Percentiles rank a stretch among this genome's conserved stretches.
These are phyloP conservation scores for Pseudogymnoascus sp. DNA, from an alignment of 2,329 filamentous ascomycete genomes.

Conservation along the genomic window DNA sequence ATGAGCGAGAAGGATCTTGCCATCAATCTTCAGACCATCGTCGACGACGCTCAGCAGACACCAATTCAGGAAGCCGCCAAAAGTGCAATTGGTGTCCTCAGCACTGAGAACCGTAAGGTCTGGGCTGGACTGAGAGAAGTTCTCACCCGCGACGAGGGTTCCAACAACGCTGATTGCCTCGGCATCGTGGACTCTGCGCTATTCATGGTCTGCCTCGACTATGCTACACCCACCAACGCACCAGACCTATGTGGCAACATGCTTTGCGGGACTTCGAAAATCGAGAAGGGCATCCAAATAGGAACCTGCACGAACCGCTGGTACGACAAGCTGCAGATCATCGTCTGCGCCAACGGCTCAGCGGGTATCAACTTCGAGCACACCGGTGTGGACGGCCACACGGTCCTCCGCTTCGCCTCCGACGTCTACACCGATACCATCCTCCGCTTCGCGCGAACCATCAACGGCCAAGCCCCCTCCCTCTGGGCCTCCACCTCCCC, in stretches of 20 bases:
- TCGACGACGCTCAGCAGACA: slow-evolving; percentile 81
- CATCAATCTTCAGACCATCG: slow-evolving; percentile 83
- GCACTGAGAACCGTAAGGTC: slow-evolving; percentile 90
- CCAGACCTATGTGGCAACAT: slow-evolving; percentile 94
- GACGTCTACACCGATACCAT: slow-evolving; percentile 98
- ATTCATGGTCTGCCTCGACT: slow-evolving; percentile 87
- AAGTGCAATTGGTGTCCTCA: slow-evolving; percentile 83
- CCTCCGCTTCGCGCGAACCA: slow-evolving; percentile 84
- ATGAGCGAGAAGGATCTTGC: slow-evolving; percentile 94
- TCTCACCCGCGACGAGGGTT: slow-evolving; percentile 73
- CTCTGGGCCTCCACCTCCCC: slow-evolving; percentile 87
- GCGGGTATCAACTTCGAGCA: slow-evolving; percentile 99
- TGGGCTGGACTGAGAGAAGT: slow-evolving; percentile 91
- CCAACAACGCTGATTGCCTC: slow-evolving; percentile 94
- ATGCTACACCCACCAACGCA: slow-evolving; percentile 72
- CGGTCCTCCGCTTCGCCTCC: slow-evolving; percentile 89
- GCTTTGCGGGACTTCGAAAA: slow-evolving; percentile 89
- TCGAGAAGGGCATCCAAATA: slow-evolving; percentile 88
- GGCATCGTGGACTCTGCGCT: slow-evolving; percentile 90
- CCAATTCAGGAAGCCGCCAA: slow-evolving; percentile 95
- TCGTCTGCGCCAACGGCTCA: slow-evolving; percentile 97
- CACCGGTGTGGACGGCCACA: slow-evolving; percentile 95
- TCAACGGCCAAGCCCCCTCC: slow-evolving; percentile 87
- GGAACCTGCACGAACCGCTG: slow-evolving; percentile 96
- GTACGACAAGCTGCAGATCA: slow-evolving; percentile 99